Conservation (phyloP, 1,284 basidiomycete species). For the Tilletia setariae region DNA sequence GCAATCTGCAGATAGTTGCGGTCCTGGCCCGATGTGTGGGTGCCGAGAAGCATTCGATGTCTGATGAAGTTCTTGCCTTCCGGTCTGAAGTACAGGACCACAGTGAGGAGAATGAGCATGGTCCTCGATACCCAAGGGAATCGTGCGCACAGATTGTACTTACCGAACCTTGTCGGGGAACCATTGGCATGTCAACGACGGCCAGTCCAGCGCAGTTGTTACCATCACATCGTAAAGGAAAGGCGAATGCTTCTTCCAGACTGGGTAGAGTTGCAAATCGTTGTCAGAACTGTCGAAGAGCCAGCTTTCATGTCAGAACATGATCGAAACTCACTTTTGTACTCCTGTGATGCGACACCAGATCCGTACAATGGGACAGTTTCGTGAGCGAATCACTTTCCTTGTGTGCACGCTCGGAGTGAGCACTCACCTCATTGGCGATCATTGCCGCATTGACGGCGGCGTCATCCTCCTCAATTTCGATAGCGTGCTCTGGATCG, state of each 20-base stretch:
- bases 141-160: not conserved
- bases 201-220: constrained; percentile 97
- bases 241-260: constrained; percentile 55
- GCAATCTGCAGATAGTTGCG: constrained; percentile 97
- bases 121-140: no score
- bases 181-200: constrained; percentile 96
- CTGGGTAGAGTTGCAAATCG: constrained; percentile 12
- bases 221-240: constrained; percentile 97
- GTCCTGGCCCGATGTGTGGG: constrained; percentile 91
- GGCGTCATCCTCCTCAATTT: constrained; percentile 43
- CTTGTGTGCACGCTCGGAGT: not conserved
- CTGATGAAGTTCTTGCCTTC: constrained; percentile 84
- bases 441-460: constrained; percentile 46
- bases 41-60: constrained; percentile 90
- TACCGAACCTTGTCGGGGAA: constrained; percentile 82
- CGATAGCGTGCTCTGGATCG: constrained; percentile 21
- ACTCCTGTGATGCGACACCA: constrained; percentile 27
- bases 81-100: constrained; percentile 60
- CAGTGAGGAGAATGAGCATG: no score
- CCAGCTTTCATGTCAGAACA: no score
- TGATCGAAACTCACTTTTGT: constrained; percentile 36
- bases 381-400: not conserved
- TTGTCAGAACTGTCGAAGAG: not conserved
- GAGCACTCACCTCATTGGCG: constrained; percentile 37
- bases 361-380: not conserved